phyloP scores from a whole-genome alignment of 1,284 basidiomycete species.

The Leccinum pachyderme region DNA sequence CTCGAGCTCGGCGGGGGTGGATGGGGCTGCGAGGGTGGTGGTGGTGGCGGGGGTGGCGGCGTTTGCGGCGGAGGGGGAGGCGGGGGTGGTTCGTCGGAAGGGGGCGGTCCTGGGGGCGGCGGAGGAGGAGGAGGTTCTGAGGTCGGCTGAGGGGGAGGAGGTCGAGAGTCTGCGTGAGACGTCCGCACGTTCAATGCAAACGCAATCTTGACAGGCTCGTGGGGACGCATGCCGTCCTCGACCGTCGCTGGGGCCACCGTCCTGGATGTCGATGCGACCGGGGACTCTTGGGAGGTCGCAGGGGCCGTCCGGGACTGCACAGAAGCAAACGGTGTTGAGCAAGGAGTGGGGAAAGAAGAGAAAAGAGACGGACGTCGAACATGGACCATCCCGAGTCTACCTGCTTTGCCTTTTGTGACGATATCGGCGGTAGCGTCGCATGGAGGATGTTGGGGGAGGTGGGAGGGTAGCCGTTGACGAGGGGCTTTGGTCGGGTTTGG shows the following conservation, averaged over 20 bases:
- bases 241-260: constrained; percentile 17
- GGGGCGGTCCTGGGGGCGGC: constrained; percentile 29
- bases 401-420: constrained; percentile 27
- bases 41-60: constrained; percentile 13
- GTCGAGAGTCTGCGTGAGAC: constrained; percentile 26
- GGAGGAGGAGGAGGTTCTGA: constrained; percentile 32
- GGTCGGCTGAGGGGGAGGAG: constrained; percentile 28
- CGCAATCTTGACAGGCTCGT: constrained; percentile 34
- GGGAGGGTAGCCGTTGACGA: constrained; percentile 29
- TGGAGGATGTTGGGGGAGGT: constrained; percentile 16
- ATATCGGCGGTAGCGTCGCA: constrained; percentile 14
- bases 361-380: constrained; percentile 16
- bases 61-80: constrained; percentile 26
- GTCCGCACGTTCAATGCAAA: constrained; percentile 31
- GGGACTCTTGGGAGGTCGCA: constrained; percentile 13
- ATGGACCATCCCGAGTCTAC: constrained; percentile 19
- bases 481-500: constrained; percentile 23
- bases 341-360: background rate
- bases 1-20: background rate
- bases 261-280: constrained; percentile 9
- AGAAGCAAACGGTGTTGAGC: constrained; percentile 5
- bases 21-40: background rate
- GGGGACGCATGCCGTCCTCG: constrained; percentile 27
- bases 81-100: constrained; percentile 18
- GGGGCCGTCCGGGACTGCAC: constrained; percentile 14